Conservation (phyloP, 1,139 yeast genomes). For the Yarrowia galli region DNA sequence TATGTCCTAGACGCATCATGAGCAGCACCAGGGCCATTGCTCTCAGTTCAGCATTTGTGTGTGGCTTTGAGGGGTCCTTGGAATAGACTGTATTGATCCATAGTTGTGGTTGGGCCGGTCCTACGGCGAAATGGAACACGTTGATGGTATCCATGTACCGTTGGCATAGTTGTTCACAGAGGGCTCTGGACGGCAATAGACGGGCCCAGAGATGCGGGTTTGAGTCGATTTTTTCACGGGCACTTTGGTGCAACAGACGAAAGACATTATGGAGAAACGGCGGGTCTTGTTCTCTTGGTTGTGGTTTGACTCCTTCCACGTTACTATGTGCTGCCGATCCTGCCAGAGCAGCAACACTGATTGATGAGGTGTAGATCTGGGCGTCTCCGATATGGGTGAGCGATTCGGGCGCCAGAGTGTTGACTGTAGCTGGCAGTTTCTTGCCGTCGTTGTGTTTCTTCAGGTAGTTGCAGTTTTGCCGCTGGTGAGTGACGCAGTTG, state of each 20-base stretch:
- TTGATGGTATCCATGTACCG: conserved; percentile 30
- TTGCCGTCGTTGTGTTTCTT: conserved; percentile 25
- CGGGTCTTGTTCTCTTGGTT: conserved; percentile 9
- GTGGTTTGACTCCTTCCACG: conserved; percentile 14
- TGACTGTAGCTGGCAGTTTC: conserved; percentile 1
- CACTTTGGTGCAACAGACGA: conserved; percentile 15
- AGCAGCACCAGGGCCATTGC: conserved; percentile 23
- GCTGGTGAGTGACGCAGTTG: conserved; percentile 35
- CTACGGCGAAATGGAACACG: conserved; percentile 29
- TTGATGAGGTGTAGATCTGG: conserved; percentile 23
- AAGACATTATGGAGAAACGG: conserved; percentile 24
- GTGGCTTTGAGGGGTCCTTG: conserved; percentile 15
- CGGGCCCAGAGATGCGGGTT: conserved; percentile 24
- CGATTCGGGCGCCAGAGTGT: conserved; percentile 10
- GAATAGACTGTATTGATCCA: conserved; percentile 26
- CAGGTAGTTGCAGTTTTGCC: conserved; percentile 29
- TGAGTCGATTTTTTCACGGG: conserved; percentile 14
- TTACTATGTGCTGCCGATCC: conserved; percentile 13
- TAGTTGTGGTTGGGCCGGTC: conserved; percentile 10
- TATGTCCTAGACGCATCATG: conserved; percentile 26
- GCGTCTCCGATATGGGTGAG: conserved; percentile 29
- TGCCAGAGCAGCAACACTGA: conserved; percentile 20
- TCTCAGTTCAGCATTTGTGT: conserved; percentile 14
- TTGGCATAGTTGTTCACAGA: conserved; percentile 17
- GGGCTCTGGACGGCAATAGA: conserved; percentile 20